phyloP scores from a whole-genome alignment of 176 grass and related monocot species.

The Aegilops speltoides region DNA sequence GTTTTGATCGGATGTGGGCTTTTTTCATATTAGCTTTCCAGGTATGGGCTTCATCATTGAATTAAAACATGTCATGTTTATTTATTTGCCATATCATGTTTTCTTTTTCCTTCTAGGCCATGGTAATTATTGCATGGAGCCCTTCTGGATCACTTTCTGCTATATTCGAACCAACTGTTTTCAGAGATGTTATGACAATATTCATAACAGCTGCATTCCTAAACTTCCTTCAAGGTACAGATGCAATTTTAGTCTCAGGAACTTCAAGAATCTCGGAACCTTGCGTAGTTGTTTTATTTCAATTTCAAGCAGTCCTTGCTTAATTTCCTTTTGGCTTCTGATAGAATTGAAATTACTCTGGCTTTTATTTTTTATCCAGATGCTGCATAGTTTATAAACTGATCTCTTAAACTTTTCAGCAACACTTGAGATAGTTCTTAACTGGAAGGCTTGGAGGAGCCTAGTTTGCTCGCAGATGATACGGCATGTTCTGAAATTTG shows the following conservation, averaged over 20 bases:
- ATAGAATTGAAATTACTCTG: background rate
- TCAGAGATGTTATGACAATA: slow-evolving; percentile 83
- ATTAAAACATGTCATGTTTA: slow-evolving; percentile 6
- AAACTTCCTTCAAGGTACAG: slow-evolving; percentile 86
- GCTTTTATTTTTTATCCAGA: background rate
- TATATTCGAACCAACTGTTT: slow-evolving; percentile 33
- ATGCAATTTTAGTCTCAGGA: no score
- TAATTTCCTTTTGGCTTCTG: no score
- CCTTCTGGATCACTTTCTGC: no score
- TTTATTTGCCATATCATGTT: background rate
- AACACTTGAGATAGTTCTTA: slow-evolving; percentile 74
- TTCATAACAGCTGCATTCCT: slow-evolving; percentile 92
- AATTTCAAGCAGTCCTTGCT: no score
- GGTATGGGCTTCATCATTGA: slow-evolving; percentile 42
- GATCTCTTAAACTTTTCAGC: slow-evolving; percentile 46
- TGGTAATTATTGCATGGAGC: slow-evolving; percentile 47
- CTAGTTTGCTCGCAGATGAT: slow-evolving; percentile 69
- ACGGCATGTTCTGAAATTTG: background rate
- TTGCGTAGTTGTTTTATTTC: no score
- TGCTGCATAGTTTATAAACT: slow-evolving; percentile 17
- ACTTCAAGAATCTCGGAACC: no score
- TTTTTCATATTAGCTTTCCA: slow-evolving; percentile 92
- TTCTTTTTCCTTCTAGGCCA: background rate
- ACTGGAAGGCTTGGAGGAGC: slow-evolving; percentile 85
- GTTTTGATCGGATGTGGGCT: slow-evolving; percentile 95